These are phyloP conservation scores for Alternaria sp. DNA, from an alignment of 2,329 filamentous ascomycete genomes.

Conservation along the genomic window DNA sequence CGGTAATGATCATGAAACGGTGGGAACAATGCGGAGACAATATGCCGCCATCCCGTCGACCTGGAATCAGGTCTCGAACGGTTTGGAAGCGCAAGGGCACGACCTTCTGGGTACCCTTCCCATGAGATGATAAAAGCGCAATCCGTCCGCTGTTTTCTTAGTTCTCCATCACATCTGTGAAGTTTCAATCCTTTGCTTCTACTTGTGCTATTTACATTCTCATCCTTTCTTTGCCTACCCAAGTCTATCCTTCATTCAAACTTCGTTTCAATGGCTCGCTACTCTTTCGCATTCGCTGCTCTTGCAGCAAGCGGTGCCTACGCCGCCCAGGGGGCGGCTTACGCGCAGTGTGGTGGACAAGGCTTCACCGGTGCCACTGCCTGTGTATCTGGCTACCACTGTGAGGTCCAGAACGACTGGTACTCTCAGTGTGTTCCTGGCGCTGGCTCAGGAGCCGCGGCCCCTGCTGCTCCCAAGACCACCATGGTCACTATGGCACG, in stretches of 20 bases:
- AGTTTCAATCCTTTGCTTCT: slow-evolving; percentile 5
- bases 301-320: slow-evolving; percentile 1
- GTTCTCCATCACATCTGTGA: neutral
- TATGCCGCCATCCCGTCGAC: neutral
- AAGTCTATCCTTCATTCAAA: neutral
- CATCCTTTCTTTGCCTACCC: neutral
- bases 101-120: neutral
- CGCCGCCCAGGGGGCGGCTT: neutral
- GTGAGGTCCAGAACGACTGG: slow-evolving; percentile 49
- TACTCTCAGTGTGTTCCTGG: slow-evolving; percentile 52
- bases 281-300: slow-evolving; percentile 3
- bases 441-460: neutral
- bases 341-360: slow-evolving; percentile 53
- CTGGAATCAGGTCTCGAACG: slow-evolving; percentile 2
- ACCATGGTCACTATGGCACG: neutral
- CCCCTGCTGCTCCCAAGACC: neutral
- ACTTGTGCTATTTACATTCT: neutral
- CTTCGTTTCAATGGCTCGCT: slow-evolving; percentile 5
- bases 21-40: slow-evolving; percentile 1
- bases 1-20: slow-evolving; percentile 1
- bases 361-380: slow-evolving; percentile 48
- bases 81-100: neutral
- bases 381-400: slow-evolving; percentile 49
- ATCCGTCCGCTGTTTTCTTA: neutral
- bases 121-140: neutral